Percentiles rank a stretch among this genome's conserved stretches.
phyloP scores from a whole-genome alignment of 2,329 filamentous ascomycete genomes.

The Neurospora sp. region DNA sequence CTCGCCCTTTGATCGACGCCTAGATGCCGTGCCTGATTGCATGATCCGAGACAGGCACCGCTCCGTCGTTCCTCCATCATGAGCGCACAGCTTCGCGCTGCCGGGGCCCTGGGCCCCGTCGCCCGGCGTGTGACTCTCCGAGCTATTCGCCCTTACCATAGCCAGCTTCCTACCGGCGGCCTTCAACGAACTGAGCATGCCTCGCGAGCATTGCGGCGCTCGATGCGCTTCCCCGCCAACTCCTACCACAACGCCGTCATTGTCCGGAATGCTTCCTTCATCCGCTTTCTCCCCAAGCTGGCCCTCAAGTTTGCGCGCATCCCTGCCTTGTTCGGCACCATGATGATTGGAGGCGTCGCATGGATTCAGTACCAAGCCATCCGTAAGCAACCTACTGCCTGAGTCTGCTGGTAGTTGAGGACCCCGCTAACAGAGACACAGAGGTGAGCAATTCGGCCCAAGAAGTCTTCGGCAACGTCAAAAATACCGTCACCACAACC shows the following conservation, averaged over 20 bases:
- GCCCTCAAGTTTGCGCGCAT: slow-evolving; percentile 81
- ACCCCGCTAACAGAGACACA: slow-evolving; percentile 20
- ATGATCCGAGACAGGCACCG: slow-evolving; percentile 4
- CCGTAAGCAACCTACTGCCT: slow-evolving; percentile 41
- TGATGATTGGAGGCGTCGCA: slow-evolving; percentile 75
- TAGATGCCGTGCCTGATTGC: slow-evolving; percentile 4
- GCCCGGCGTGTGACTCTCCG: slow-evolving; percentile 49
- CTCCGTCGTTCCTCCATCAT: slow-evolving; percentile 31
- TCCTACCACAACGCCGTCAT: slow-evolving; percentile 71
- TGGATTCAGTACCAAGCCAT: slow-evolving; percentile 96
- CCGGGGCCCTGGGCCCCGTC: slow-evolving; percentile 53
- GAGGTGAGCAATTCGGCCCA: slow-evolving; percentile 69
- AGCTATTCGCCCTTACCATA: slow-evolving; percentile 52
- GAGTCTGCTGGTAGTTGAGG: not conserved
- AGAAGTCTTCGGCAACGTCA: slow-evolving; percentile 65
- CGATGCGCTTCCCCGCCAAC: slow-evolving; percentile 71
- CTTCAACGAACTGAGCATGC: slow-evolving; percentile 57
- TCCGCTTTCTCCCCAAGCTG: slow-evolving; percentile 66
- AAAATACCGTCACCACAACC: slow-evolving; percentile 58
- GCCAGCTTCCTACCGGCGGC: slow-evolving; percentile 54
- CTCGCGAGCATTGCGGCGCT: slow-evolving; percentile 48
- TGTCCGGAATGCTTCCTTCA: slow-evolving; percentile 54
- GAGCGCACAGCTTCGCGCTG: slow-evolving; percentile 67
- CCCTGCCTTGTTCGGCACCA: slow-evolving; percentile 83
- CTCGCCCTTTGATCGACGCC: not conserved